phyloP scores from a whole-genome alignment of 2,329 filamentous ascomycete genomes.

The Diatrype stigma region DNA sequence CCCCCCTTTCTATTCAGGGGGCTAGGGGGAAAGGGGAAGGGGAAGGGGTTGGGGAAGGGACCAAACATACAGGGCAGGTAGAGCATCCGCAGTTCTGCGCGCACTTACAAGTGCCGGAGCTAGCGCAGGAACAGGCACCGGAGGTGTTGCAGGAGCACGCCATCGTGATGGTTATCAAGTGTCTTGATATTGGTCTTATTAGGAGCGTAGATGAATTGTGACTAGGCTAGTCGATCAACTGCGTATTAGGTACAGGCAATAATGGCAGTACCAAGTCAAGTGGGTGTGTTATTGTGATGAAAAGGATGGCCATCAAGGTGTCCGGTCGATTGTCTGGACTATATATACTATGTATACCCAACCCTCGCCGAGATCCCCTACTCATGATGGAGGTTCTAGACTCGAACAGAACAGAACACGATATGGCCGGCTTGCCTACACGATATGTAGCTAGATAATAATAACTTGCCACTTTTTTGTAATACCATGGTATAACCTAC shows the following conservation, averaged over 20 bases:
- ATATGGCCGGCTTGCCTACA: background rate
- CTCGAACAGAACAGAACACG: background rate
- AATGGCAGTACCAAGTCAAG: too few relatives aligned
- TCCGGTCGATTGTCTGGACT: too few relatives aligned
- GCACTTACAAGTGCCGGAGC: conserved; percentile 22
- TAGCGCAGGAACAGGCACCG: conserved; percentile 21
- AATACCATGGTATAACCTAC: background rate
- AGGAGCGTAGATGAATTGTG: background rate
- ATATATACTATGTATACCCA: background rate
- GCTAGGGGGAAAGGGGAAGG: background rate
- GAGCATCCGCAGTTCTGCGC: conserved; percentile 24
- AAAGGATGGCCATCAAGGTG: background rate
- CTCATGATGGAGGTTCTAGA: background rate
- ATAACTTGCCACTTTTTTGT: background rate
- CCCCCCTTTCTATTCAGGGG: too few relatives aligned
- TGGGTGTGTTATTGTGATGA: background rate
- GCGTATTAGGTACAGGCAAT: background rate
- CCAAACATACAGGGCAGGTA: conserved; percentile 23
- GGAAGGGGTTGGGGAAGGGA: background rate
- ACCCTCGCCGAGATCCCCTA: too few relatives aligned
- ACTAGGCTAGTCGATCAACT: conserved; percentile 1
- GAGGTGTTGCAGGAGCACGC: conserved; percentile 23
- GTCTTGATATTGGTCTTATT: background rate
- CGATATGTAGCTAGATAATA: background rate
- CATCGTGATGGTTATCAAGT: conserved; percentile 15